A percentile compares a stretch with the other conserved stretches of the same genome.
Conservation (phyloP, 441 rosid species). For the Aquilaria agallochum region DNA sequence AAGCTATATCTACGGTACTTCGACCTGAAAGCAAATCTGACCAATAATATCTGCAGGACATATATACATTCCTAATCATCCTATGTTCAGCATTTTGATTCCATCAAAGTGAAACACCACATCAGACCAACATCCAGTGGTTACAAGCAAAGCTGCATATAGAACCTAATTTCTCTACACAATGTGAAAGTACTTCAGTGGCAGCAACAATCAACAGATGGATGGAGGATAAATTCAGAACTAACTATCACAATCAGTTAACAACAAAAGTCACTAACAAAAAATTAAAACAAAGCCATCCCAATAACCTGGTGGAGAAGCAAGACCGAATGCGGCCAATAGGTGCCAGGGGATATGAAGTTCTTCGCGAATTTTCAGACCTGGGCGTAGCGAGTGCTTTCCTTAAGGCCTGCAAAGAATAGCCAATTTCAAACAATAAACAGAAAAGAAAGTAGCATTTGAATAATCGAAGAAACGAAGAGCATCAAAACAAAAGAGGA, state of each 20-base stretch:
- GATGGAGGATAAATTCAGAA: neutral
- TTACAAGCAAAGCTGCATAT: neutral
- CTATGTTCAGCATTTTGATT: too few relatives aligned
- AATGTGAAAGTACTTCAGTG: neutral
- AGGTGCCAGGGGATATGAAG: constrained; percentile 72
- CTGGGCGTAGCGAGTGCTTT: constrained; percentile 47
- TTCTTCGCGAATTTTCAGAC: constrained; percentile 31
- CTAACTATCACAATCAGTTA: neutral
- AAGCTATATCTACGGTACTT: too few relatives aligned
- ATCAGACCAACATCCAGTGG: neutral
- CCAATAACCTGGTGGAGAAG: constrained; percentile 75
- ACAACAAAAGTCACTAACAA: neutral
- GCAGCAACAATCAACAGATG: neutral
- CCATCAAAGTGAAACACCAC: too few relatives aligned
- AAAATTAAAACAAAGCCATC: neutral
- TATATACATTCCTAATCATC: too few relatives aligned
- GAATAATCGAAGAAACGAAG: constrained; percentile 5
- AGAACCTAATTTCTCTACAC: neutral
- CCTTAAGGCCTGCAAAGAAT: constrained; percentile 52
- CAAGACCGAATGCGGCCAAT: constrained; percentile 78
- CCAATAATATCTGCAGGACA: too few relatives aligned
- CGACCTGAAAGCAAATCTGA: too few relatives aligned
- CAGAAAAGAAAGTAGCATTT: neutral
- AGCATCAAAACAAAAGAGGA: neutral
- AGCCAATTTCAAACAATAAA: neutral